Evolutionary conservation across 73 alveolate genomes (phyloP).

Genomic region (Paramecium caudatum): DNA sequence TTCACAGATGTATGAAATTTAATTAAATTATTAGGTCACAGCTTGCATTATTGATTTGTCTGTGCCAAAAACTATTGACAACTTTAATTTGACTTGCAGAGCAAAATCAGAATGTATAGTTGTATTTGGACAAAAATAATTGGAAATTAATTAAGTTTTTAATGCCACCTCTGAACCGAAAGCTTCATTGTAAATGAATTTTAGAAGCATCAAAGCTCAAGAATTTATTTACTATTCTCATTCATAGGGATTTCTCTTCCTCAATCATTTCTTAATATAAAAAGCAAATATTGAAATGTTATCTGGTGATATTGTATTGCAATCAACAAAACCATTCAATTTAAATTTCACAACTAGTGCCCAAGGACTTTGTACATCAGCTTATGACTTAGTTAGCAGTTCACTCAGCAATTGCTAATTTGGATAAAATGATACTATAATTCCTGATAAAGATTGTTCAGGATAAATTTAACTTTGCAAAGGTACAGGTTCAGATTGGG

Average conservation of each 20-base stretch:
- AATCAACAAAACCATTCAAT: constrained; percentile 7
- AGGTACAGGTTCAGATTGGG: too few relatives aligned
- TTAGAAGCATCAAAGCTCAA: neutral
- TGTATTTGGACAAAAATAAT: neutral
- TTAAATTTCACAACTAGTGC: neutral
- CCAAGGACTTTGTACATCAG: constrained; percentile 1
- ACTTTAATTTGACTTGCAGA: neutral
- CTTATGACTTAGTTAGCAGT: neutral
- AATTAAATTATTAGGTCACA: neutral
- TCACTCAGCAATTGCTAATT: neutral
- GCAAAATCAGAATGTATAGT: constrained; percentile 1
- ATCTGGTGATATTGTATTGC: neutral
- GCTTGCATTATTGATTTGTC: constrained; percentile 22
- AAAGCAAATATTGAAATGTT: neutral
- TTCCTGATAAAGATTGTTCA: neutral
- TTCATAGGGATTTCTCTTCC: neutral
- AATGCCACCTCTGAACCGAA: constrained; percentile 26
- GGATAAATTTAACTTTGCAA: neutral
- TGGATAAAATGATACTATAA: neutral
- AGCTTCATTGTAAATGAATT: neutral
- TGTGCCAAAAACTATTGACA: constrained; percentile 22
- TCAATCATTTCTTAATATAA: neutral
- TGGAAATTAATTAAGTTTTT: neutral
- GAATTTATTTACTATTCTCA: neutral
- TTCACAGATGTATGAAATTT: constrained; percentile 1